Conservation (phyloP, 164 flowering plant genomes). For the Stephania japonica region DNA sequence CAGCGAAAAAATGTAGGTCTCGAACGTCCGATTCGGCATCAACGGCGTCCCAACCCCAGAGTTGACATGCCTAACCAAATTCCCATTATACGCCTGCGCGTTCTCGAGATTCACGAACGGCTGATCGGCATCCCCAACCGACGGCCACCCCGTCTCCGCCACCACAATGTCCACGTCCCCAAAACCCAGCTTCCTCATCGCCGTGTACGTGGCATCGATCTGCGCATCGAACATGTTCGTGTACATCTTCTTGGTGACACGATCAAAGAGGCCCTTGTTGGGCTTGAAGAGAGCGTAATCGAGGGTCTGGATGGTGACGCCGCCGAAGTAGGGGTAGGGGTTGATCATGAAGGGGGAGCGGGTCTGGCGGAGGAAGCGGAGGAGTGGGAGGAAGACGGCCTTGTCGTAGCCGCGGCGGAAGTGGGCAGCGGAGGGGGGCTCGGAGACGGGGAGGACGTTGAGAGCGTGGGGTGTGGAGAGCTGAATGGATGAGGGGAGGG, state of each 20-base stretch:
- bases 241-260: conserved; percentile 39
- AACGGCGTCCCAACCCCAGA: conserved; percentile 63
- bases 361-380: conserved; percentile 53
- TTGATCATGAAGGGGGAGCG: conserved; percentile 70
- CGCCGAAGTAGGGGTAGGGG: conserved; percentile 86
- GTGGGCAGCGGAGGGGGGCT: conserved; percentile 60
- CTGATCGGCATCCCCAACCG: conserved; percentile 52
- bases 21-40: conserved; percentile 41
- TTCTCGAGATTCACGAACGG: conserved; percentile 35
- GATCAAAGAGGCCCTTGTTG: conserved; percentile 49
- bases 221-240: conserved; percentile 67
- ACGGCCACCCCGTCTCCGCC: conserved; percentile 97
- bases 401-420: conserved; percentile 60
- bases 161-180: conserved; percentile 72
- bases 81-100: conserved; percentile 45
- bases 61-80: conserved; percentile 46
- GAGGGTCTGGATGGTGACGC: conserved; percentile 26
- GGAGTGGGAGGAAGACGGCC: conserved; percentile 51
- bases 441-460: conserved; percentile 41
- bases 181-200: conserved; percentile 64
- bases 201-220: conserved; percentile 56
- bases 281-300: conserved; percentile 57
- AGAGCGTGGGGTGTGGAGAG: conserved; percentile 80
- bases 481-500: conserved; percentile 47
- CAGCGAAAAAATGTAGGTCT: conserved; percentile 63